Base-by-base conservation (phyloP, 306 rosid species). In the Cucumis melo region DNA sequence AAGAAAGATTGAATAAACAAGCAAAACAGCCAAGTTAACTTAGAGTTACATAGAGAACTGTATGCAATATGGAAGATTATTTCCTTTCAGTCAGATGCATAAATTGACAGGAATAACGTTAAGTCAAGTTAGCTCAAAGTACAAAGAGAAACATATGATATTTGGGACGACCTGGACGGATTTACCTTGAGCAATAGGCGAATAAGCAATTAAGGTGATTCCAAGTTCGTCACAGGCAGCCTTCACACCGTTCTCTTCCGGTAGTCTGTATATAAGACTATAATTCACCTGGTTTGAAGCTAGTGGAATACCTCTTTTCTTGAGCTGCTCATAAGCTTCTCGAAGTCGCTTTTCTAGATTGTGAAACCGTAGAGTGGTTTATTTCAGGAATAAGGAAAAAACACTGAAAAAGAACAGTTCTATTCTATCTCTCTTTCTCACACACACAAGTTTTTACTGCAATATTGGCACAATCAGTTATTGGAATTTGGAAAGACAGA, bases 251-350 rank as follows among this genome's bases (percentile, higher is more conserved):
- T 90, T 92, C 84, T 89, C 88, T 84, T 94, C 97, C 0, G 98
- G 96, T 68, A 81, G 57, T 50, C 97, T 75, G 82, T 94, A 92
- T 71, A 92, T 94, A 78, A 94, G 96, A 86, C 99, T 94, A 78
- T 92, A 94, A 85, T 90, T 90, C 83, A 94, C 93, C 82, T 94
- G 99, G 87, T 94, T 92, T 80, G 99, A 82, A 66, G 98, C 98
- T 78, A 88, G 80, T 36, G 99, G 96, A 80, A 94, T 88, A 42
- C 98, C 99, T 90, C 99, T 84, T 77, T 79, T 88, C 81, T 83
- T 88, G 39, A 92, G 92, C 81, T 81, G 88, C 79, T 84, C 79
- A 21, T 87, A 81, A 12, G 99, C 96, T 11, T 86, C 87, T 5
- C 96, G 89, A 27, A 94, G 89, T 78, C 93, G 81, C 79, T 83